Evolutionary conservation across 2,329 filamentous ascomycete species (phyloP).

Genomic region (Leptographium wingfieldii): DNA sequence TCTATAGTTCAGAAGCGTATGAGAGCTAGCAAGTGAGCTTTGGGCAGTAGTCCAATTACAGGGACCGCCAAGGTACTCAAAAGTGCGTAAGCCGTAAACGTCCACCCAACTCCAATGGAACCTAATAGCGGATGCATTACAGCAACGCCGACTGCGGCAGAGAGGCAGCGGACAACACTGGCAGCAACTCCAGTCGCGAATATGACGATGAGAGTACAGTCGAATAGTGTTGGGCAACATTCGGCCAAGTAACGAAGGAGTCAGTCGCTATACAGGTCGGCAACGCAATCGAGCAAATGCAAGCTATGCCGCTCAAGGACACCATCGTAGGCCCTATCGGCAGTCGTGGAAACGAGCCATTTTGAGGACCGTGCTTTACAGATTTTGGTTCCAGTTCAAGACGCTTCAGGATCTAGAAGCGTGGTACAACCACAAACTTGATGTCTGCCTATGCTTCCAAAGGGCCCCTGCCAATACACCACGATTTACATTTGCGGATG

Average conservation of each 20-base stretch:
- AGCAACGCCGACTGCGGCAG: neutral
- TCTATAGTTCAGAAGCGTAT: too few species aligned
- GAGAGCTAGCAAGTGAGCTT: neutral
- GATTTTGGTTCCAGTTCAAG: neutral
- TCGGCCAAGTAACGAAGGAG: neutral
- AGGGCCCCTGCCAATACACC: neutral
- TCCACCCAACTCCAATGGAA: neutral
- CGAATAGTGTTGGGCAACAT: neutral
- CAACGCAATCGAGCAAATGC: neutral
- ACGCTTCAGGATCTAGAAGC: neutral
- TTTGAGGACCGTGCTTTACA: neutral
- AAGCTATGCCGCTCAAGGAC: neutral
- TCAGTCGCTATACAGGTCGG: neutral
- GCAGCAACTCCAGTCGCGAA: neutral
- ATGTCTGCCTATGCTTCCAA: neutral
- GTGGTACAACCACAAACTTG: neutral
- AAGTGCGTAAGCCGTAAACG: neutral
- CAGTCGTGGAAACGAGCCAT: neutral
- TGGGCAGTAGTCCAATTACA: neutral
- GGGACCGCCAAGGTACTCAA: neutral
- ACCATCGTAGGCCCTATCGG: neutral
- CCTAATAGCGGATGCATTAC: neutral
- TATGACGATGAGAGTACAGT: neutral
- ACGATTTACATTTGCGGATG: neutral
- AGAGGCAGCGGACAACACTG: neutral